Base-by-base conservation (phyloP, 2,329 filamentous ascomycete species). In the Clarireedia hainanense region DNA sequence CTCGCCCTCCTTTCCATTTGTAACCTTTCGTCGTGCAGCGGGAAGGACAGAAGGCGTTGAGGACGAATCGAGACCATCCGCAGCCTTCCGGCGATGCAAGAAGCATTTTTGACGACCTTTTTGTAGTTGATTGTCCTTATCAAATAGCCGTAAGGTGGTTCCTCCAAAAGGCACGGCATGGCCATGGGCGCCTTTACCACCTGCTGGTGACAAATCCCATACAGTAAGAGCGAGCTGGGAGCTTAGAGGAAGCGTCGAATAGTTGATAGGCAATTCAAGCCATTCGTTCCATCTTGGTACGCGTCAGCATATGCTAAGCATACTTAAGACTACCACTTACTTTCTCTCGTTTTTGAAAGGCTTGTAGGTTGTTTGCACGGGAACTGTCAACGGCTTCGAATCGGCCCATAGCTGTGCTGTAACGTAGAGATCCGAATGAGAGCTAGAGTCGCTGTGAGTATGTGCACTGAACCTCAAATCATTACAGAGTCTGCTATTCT, bases 401-500 rank as follows among this genome's bases (percentile, higher is more conserved):
- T 95, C 91, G 12, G 91, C 89, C 87, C 92, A 99, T 66, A 97
- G 80, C 71, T 97, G 94, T 7, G 86, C 88, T 0, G 91, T 96
- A 49, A 95, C 85, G 68, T 92, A 96, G 48, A 99, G 84, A 70
- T 99, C 94, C 26, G 91, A 96, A 68, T 86, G 76, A 0, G 86
- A 76, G 71, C 88, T 91, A 58, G 36, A 45, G 34, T 36, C 34
- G 55, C 43, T 52, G n/a, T 47, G 6, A 26, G 26, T 26, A 48
- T 14, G 24, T 30, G 23, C 5, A n/a, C 17, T 36, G n/a, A 14
- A 20, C 9, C 1, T 7, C 10, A 14, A 23, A 45, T 26, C 3
- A 17, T 15, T 9, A 12, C 14, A n/a, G 12, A 10, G 9, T 15
- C 10, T 34, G 10, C 30, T 23, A 4, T 53, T 17, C 1, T 50